A percentile compares a stretch with the other conserved stretches of the same genome.
Evolutionary conservation across 352 stramenopile species (phyloP).

Genomic region (Ochromonadaceae sp.): DNA sequence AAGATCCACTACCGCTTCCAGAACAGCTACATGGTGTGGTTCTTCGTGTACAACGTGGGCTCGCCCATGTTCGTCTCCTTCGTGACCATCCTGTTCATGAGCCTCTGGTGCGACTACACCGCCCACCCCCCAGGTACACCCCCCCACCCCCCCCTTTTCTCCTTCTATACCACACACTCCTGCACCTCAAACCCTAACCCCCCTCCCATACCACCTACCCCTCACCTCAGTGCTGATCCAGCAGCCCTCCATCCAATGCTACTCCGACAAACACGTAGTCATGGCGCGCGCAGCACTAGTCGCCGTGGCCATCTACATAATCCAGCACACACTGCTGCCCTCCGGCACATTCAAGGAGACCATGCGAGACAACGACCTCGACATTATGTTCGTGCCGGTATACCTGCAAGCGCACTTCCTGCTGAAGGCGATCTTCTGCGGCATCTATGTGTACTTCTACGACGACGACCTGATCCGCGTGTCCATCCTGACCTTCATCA

Average conservation of each 20-base stretch:
- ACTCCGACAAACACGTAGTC: not conserved
- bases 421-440: constrained; percentile 13
- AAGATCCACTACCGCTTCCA: constrained; percentile 13
- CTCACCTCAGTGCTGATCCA: constrained; percentile 1
- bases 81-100: constrained; percentile 15
- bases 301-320: constrained; percentile 10
- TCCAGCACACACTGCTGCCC: constrained; percentile 11
- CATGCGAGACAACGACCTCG: constrained; percentile 10
- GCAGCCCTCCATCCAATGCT: constrained; percentile 1
- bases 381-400: constrained; percentile 19
- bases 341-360: constrained; percentile 18
- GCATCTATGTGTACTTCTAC: constrained; percentile 16
- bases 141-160: too few relatives aligned
- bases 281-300: constrained; percentile 6
- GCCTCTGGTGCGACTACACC: constrained; percentile 9
- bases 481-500: constrained; percentile 6
- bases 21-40: constrained; percentile 13
- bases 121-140: not conserved
- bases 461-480: not conserved
- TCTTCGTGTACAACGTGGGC: constrained; percentile 15
- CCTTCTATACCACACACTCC: too few relatives aligned
- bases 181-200: too few relatives aligned
- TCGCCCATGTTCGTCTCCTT: not conserved
- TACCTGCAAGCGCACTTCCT: constrained; percentile 17
- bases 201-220: too few relatives aligned